Evolutionary conservation across 192 early-diverging fungal genomes (phyloP).

Genomic region (Lobosporangium transversale): DNA sequence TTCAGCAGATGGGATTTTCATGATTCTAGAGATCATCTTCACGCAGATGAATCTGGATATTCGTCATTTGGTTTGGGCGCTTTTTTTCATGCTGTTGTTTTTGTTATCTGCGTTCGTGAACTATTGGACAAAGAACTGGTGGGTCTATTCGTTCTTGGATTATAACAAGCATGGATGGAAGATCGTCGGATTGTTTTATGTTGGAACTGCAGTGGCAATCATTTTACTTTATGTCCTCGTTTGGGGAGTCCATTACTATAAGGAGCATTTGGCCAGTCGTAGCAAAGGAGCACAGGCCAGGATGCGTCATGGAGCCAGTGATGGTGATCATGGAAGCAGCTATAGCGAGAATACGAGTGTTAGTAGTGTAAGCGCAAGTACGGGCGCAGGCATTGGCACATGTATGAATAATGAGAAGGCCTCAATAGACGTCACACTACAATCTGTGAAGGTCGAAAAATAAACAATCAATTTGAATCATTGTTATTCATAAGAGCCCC

Average conservation of each 20-base stretch:
- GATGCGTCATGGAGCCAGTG: no score
- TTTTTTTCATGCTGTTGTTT: conserved; percentile 10
- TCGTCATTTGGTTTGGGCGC: conserved; percentile 10
- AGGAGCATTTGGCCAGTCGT: conserved; percentile 2
- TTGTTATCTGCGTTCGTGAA: conserved; percentile 4
- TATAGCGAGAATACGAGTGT: no score
- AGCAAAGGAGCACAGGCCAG: no score
- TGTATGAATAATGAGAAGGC: no score
- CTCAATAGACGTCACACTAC: no score
- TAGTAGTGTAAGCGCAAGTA: no score
- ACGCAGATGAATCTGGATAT: conserved; percentile 16
- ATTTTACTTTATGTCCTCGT: neutral
- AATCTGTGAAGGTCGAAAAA: no score
- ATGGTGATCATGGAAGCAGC: no score
- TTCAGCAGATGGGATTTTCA: conserved; percentile 3
- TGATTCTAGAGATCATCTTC: conserved; percentile 12
- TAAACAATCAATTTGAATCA: no score
- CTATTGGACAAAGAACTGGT: conserved; percentile 5
- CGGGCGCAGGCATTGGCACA: no score
- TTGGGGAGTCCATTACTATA: conserved; percentile 12
- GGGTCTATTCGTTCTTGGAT: conserved; percentile 18
- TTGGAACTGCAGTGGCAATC: neutral
- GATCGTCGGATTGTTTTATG: neutral
- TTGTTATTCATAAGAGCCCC: no score
- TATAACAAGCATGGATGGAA: conserved; percentile 7